phyloP scores from a whole-genome alignment of 768 basidiomycete species.

The Mycena albidolilacea region DNA sequence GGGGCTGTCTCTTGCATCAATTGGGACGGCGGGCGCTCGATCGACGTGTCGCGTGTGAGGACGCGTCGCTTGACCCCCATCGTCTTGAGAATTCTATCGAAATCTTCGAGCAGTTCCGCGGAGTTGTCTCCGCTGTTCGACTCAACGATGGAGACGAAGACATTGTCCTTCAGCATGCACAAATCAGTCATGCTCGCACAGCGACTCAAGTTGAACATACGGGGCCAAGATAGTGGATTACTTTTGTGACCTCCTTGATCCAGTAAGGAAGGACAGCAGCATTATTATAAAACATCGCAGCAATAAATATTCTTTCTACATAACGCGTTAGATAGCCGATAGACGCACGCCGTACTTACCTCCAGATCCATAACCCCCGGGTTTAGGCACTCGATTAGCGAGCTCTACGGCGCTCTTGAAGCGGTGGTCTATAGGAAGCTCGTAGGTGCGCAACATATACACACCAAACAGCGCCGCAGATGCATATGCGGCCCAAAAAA shows the following conservation, averaged over 20 bases:
- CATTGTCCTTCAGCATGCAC: slow-evolving; percentile 47
- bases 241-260: slow-evolving; percentile 51
- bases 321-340: neutral
- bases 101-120: slow-evolving; percentile 47
- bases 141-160: slow-evolving; percentile 44
- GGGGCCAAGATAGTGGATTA: slow-evolving; percentile 55
- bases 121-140: slow-evolving; percentile 53
- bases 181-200: no score
- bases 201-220: slow-evolving; percentile 3
- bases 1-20: slow-evolving; percentile 42
- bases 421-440: slow-evolving; percentile 11
- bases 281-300: slow-evolving; percentile 59
- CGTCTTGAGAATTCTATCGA: slow-evolving; percentile 43
- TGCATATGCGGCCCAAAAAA: neutral
- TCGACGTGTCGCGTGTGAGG: slow-evolving; percentile 45
- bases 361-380: slow-evolving; percentile 19
- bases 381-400: neutral
- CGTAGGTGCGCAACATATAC: slow-evolving; percentile 1
- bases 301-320: slow-evolving; percentile 55
- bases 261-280: slow-evolving; percentile 56
- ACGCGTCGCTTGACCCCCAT: slow-evolving; percentile 49
- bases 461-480: neutral
- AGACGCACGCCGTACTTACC: slow-evolving; percentile 1
- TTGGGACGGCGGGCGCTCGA: slow-evolving; percentile 39
- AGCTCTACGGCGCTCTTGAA: slow-evolving; percentile 10